These are phyloP conservation scores for Acrocalymma vagum DNA, from an alignment of 2,329 filamentous ascomycete species.

Conservation along the genomic window DNA sequence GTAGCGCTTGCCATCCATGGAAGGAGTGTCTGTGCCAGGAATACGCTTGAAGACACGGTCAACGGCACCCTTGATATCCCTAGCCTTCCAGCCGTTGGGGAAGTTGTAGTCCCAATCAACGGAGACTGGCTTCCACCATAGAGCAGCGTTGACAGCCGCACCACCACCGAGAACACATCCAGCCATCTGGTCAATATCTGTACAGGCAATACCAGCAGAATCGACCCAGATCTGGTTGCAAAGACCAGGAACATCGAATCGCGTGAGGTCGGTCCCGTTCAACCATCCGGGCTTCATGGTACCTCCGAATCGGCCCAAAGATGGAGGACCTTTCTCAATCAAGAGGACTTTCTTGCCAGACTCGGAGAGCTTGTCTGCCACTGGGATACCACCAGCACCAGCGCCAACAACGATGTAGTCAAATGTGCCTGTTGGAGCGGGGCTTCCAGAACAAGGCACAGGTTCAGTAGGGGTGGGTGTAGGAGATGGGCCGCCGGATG, in stretches of 20 bases:
- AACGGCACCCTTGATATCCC: slow-evolving; percentile 68
- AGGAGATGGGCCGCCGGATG: slow-evolving; percentile 28
- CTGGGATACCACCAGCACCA: slow-evolving; percentile 69
- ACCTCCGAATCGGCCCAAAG: slow-evolving; percentile 71
- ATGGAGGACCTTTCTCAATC: slow-evolving; percentile 59
- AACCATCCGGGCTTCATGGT: slow-evolving; percentile 70
- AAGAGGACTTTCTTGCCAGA: slow-evolving; percentile 71
- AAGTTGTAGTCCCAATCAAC: slow-evolving; percentile 77
- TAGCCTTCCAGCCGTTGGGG: slow-evolving; percentile 73
- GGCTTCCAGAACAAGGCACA: slow-evolving; percentile 45
- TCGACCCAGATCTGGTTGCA: slow-evolving; percentile 76
- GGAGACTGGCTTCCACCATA: slow-evolving; percentile 73
- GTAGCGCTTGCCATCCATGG: slow-evolving; percentile 72
- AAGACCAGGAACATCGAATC: slow-evolving; percentile 76
- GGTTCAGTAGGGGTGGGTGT: slow-evolving; percentile 40
- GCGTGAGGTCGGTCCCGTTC: slow-evolving; percentile 68
- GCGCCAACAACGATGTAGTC: slow-evolving; percentile 72
- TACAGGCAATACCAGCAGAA: slow-evolving; percentile 70
- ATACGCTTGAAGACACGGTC: slow-evolving; percentile 73
- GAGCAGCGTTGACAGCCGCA: slow-evolving; percentile 71
- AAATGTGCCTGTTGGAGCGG: slow-evolving; percentile 56
- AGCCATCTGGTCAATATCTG: slow-evolving; percentile 76
- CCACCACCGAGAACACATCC: slow-evolving; percentile 76
- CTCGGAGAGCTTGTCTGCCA: slow-evolving; percentile 68
- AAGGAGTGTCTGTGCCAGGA: slow-evolving; percentile 72